phyloP scores from a whole-genome alignment of 352 stramenopile species.

The Pythium chondricola region DNA sequence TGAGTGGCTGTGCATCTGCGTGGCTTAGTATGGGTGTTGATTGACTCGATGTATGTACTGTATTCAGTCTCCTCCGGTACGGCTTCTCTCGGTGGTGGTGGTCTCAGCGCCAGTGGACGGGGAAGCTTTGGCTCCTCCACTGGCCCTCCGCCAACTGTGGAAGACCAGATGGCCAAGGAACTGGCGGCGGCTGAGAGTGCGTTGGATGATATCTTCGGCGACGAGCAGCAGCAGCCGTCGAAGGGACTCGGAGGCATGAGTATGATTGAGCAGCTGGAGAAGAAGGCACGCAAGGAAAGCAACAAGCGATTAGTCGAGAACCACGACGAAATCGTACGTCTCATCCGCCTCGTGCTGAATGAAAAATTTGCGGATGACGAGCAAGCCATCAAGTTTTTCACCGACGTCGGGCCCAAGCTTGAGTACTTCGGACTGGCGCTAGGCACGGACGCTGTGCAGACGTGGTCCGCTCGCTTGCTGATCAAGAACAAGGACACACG shows the following conservation, averaged over 20 bases:
- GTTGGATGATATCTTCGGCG: constrained; percentile 80
- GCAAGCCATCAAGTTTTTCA: constrained; percentile 64
- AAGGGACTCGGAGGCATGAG: constrained; percentile 71
- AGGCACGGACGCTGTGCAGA: constrained; percentile 64
- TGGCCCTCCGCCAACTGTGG: constrained; percentile 35
- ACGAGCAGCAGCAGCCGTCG: constrained; percentile 57
- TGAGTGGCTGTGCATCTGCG: no score
- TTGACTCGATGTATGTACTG: neutral
- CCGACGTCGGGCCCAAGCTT: constrained; percentile 45
- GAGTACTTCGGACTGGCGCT: constrained; percentile 60
- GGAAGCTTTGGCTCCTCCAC: neutral
- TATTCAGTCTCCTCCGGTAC: constrained; percentile 33
- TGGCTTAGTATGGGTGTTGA: no score
- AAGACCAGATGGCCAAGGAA: constrained; percentile 83
- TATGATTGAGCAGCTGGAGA: constrained; percentile 86
- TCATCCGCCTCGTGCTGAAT: constrained; percentile 47
- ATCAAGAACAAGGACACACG: constrained; percentile 88
- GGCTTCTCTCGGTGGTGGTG: constrained; percentile 21
- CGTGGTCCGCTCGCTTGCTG: constrained; percentile 77
- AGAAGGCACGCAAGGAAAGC: constrained; percentile 76
- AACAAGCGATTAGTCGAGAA: constrained; percentile 87
- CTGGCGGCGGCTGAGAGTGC: constrained; percentile 70
- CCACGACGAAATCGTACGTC: constrained; percentile 46
- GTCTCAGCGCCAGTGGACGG: constrained; percentile 8
- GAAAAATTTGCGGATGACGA: constrained; percentile 50